These are phyloP conservation scores for Hibiscus mutabilis DNA, from an alignment of 345 rosid species.

Conservation along the genomic window DNA sequence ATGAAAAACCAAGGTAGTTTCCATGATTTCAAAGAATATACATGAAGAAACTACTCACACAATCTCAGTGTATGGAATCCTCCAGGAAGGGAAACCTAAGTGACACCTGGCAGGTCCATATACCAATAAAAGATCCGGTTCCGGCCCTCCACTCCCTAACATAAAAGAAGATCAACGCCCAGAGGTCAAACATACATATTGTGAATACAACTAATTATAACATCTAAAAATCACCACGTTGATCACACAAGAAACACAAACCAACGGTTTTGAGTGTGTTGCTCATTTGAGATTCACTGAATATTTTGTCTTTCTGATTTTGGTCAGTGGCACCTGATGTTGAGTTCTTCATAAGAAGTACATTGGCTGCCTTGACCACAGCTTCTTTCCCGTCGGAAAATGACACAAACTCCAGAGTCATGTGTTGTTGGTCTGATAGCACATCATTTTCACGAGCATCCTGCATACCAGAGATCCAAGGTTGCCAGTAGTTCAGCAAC, in stretches of 20 bases:
- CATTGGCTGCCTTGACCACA: constrained; percentile 72
- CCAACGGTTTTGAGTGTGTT: constrained; percentile 66
- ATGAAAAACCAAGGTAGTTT: too few relatives aligned
- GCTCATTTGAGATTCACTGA: constrained; percentile 61
- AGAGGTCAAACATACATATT: constrained; percentile 1
- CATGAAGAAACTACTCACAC: constrained; percentile 50
- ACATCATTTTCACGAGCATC: constrained; percentile 35
- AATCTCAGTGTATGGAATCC: constrained; percentile 84
- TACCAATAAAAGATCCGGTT: constrained; percentile 73
- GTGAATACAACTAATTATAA: background rate
- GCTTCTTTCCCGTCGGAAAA: constrained; percentile 79
- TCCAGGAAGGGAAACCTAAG: constrained; percentile 92
- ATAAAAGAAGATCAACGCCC: constrained; percentile 7
- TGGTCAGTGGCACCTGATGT: constrained; percentile 26
- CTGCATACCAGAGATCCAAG: constrained; percentile 23
- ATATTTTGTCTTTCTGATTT: constrained; percentile 37
- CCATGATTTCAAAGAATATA: too few relatives aligned
- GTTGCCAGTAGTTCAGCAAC: constrained; percentile 6
- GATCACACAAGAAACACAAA: constrained; percentile 30
- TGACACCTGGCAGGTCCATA: constrained; percentile 89
- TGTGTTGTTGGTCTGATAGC: constrained; percentile 19
- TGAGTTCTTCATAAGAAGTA: constrained; percentile 45
- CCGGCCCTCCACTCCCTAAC: constrained; percentile 60
- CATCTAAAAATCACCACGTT: background rate
- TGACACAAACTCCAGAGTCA: constrained; percentile 66